Percentiles rank a stretch among this genome's conserved stretches.
Conservation (phyloP, 306 rosid genomes). For the Acmispon strigosus region DNA sequence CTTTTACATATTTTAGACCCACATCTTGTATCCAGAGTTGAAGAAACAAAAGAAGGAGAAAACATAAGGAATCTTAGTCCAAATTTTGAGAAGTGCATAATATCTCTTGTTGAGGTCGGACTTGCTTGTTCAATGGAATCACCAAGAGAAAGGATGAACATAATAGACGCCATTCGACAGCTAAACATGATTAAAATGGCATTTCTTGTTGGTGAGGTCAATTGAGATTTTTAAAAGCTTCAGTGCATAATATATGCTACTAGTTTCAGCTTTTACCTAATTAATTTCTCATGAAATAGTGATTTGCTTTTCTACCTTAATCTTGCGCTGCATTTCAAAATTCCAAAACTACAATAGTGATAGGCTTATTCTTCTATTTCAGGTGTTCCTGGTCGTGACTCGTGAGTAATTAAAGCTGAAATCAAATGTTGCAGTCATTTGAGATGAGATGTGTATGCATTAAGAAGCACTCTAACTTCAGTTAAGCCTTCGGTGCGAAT, state of each 20-base stretch:
- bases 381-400: too few relatives aligned
- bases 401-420: not conserved
- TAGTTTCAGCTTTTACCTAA: not conserved
- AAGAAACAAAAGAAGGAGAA: too few relatives aligned
- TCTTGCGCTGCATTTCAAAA: not conserved
- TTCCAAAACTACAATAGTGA: not conserved
- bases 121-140: slow-evolving; percentile 16
- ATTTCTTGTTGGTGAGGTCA: not conserved
- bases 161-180: slow-evolving; percentile 3
- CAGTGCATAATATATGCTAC: not conserved
- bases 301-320: not conserved
- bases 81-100: not conserved
- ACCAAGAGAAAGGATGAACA: slow-evolving; percentile 18
- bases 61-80: not conserved
- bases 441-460: too few relatives aligned
- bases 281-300: not conserved
- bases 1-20: not conserved
- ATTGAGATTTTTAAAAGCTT: not conserved
- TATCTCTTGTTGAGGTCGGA: not conserved
- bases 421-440: too few relatives aligned
- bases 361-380: too few relatives aligned
- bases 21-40: not conserved
- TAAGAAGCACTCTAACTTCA: too few relatives aligned
- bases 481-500: too few relatives aligned
- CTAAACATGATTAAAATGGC: not conserved